Base-by-base conservation (phyloP, 2,329 filamentous ascomycete species). In the Ophiostoma populinum region DNA sequence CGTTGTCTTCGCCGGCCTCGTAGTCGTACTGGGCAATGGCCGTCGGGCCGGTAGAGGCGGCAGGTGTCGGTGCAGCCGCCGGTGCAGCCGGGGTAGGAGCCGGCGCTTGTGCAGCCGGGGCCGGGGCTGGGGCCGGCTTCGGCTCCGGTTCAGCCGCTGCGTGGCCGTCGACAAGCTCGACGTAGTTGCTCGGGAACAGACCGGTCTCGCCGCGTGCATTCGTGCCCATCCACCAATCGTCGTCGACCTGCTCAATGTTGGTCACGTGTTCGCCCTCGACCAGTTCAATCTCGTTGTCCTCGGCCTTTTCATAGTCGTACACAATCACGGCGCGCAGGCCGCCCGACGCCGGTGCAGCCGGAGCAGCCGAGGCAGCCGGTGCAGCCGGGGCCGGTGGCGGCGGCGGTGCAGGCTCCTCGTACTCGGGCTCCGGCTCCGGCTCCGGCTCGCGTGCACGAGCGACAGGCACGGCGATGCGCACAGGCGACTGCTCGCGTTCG, bases 151-250 rank as follows among this genome's bases (percentile, higher is more conserved):
- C 35, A 5, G 15, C 34, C n/a, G 35, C 36, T 6, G 30, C 61
- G 17, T 70, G 67, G 17, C 69, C 76, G 24, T 79, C 76, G 24
- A 90, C 64, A 16, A 93, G 55, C 54, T 93, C 85, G 35, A 98
- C 87, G 46, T 98, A 98, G 63, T 94, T 95, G 60, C 82, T 90
- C 5, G 90, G 90, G 65, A 98, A 95, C 24, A 98, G 65, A 32
- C 90, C 90, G 39, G 66, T 76, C 55, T 94, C 83, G 47, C 90
- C 90, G 42, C 64, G 66, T 16, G 67, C 61, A 59, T 95, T 98
- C 45, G 79, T 81, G 28, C 92, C 90, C 70, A 93, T 80, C 90
- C 90, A 98, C 90, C 90, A 98, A 52, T 98, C 87, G 34, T 92
- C 80, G 47, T 95, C 90, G 2, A 98, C 83, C 80, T 92, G 92